Percentiles rank a stretch among this genome's conserved stretches.
These are phyloP conservation scores for Cornus controversa DNA, from an alignment of 148 eudicot species.

Conservation along the genomic window DNA sequence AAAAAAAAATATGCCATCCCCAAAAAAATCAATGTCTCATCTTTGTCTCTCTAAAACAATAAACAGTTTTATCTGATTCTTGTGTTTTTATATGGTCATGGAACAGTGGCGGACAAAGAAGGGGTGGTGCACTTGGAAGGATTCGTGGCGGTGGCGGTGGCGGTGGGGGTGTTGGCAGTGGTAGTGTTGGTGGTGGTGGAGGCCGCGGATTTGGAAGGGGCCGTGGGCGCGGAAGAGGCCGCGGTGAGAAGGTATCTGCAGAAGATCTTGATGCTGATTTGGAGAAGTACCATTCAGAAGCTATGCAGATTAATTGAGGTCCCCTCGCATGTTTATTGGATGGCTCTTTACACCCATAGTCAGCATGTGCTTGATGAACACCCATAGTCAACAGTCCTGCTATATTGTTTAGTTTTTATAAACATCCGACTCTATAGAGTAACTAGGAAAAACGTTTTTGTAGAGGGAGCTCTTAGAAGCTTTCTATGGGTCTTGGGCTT, in stretches of 20 bases:
- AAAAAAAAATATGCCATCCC: background rate
- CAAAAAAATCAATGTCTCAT: background rate
- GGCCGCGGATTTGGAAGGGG: slow-evolving; percentile 63
- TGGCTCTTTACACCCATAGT: slow-evolving; percentile 20
- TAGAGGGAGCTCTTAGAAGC: slow-evolving; percentile 23
- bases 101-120: slow-evolving; percentile 66
- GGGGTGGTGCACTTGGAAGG: slow-evolving; percentile 57
- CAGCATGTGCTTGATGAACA: slow-evolving; percentile 23
- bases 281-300: slow-evolving; percentile 79
- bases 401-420: slow-evolving; percentile 22
- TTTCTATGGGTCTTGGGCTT: slow-evolving; percentile 30
- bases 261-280: slow-evolving; percentile 95
- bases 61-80: background rate
- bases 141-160: slow-evolving; percentile 44
- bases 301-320: slow-evolving; percentile 56
- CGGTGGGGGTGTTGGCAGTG: background rate
- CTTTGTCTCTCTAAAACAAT: background rate
- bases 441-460: slow-evolving; percentile 20
- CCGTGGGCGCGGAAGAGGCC: slow-evolving; percentile 60
- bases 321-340: background rate
- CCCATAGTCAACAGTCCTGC: slow-evolving; percentile 20
- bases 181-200: slow-evolving; percentile 23
- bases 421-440: slow-evolving; percentile 18
- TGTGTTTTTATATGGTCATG: slow-evolving; percentile 1
- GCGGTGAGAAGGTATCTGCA: slow-evolving; percentile 69